Evolutionary conservation across 169 alveolate genomes (phyloP), one percentile per base, ranked within the genome.

Genomic region (Plasmodium cynomolgi): DNA sequence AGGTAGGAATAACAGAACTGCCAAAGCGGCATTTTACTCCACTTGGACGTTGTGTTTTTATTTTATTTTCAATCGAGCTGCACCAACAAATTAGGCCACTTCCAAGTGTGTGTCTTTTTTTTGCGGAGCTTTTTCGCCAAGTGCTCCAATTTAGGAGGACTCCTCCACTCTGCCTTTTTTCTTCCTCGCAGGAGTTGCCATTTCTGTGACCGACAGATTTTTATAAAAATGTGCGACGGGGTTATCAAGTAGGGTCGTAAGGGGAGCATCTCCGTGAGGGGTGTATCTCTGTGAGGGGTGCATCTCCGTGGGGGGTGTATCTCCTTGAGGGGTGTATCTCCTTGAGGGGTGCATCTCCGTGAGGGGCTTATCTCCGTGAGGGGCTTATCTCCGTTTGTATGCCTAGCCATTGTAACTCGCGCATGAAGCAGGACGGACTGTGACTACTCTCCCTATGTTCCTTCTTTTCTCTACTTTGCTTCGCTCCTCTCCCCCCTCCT

Each of bases 221-320:
- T 88, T 44, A 88, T 88, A 72, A 88, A 88, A 20, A 88, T 88
- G 72, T 88, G 94, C 74, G 90, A 88, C 33, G 83, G 90, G 72
- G 77, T 88, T 58, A 80, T 88, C 44, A 77, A 81, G 94, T 88
- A 88, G 81, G 71, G 31, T 20, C 29, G 81, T 20, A 74, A 50
- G 31, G 26, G 34, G 15, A 7, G 75, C 31, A 9, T 3, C 33
- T 7, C 11, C 5, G 11, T 4, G 44, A 1, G 44, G 0, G 8
- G 44, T 9, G 9, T 37, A 37, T 37, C 44, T 3, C 44, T 6
- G 0, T 37, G 44, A 37, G 2, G 7, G 44, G 44, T 7, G 44
- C 4, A 3, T 6, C 44, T 37, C 44, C 44, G 44, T 37, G 2
- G 8, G 20, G 8, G 5, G 37, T 7, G 47, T 31, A 29, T 11